These are phyloP conservation scores for Colletotrichum destructivum DNA, from an alignment of 2,329 filamentous ascomycete genomes.

Conservation along the genomic window DNA sequence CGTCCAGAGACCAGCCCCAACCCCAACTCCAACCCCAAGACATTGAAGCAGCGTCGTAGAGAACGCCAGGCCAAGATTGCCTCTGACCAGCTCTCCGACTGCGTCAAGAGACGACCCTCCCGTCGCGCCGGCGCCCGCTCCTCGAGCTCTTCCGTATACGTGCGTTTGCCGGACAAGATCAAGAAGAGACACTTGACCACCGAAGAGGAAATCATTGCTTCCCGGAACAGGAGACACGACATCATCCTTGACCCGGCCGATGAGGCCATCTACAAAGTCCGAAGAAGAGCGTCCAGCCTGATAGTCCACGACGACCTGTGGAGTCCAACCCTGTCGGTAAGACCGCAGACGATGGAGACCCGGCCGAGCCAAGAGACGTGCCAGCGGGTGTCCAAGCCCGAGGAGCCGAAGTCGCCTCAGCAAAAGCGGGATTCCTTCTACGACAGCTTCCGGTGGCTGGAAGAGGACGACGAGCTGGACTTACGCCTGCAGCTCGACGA, in stretches of 20 bases:
- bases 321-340: constrained; percentile 49
- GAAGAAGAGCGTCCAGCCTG: constrained; percentile 56
- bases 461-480: constrained; percentile 81
- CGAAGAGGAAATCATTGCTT: constrained; percentile 78
- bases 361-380: constrained; percentile 40
- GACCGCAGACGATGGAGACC: constrained; percentile 49
- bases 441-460: constrained; percentile 81
- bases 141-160: constrained; percentile 75
- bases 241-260: constrained; percentile 64
- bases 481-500: constrained; percentile 77
- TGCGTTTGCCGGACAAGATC: constrained; percentile 80
- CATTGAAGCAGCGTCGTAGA: constrained; percentile 41
- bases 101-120: constrained; percentile 50
- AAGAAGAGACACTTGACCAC: constrained; percentile 78
- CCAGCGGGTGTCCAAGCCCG: constrained; percentile 34
- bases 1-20: constrained; percentile 18
- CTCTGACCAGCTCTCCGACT: constrained; percentile 51
- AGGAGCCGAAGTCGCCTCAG: constrained; percentile 19
- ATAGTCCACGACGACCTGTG: constrained; percentile 50
- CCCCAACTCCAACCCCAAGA: constrained; percentile 37
- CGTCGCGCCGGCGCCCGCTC: constrained; percentile 53
- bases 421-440: constrained; percentile 69
- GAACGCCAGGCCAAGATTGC: constrained; percentile 37
- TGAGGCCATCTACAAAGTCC: constrained; percentile 68
- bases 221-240: constrained; percentile 64